phyloP scores from a whole-genome alignment of 164 flowering plant species.

The Pachysandra terminalis region DNA sequence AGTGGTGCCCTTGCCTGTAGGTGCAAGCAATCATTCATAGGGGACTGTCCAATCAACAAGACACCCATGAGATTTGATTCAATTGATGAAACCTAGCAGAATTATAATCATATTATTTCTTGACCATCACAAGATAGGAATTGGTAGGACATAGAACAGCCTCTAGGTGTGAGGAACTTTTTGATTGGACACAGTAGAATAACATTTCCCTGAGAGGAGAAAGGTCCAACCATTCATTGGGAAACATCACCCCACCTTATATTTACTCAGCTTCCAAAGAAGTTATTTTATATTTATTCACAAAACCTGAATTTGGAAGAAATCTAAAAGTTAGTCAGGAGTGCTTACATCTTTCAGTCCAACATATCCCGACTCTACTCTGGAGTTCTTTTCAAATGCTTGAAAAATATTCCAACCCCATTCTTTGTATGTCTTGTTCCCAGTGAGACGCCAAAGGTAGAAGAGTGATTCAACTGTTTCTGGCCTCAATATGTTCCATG shows the following conservation, averaged over 20 bases:
- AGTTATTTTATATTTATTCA: too few species aligned
- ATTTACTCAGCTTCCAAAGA: too few species aligned
- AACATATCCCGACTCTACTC: conserved; percentile 89
- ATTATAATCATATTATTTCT: too few species aligned
- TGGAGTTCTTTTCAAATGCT: conserved; percentile 97
- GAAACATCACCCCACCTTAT: too few species aligned
- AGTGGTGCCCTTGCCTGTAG: background rate
- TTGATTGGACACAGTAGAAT: background rate
- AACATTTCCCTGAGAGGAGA: background rate
- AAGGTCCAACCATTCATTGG: background rate
- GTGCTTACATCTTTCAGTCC: conserved; percentile 93
- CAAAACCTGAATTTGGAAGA: background rate
- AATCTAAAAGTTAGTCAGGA: background rate
- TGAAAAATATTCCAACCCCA: conserved; percentile 99
- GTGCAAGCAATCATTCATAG: too few species aligned
- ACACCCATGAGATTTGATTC: background rate
- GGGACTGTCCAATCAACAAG: too few species aligned
- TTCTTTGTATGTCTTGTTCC: conserved; percentile 92
- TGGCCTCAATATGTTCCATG: conserved; percentile 99
- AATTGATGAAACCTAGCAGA: background rate
- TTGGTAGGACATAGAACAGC: background rate
- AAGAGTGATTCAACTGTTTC: conserved; percentile 97
- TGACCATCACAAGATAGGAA: background rate
- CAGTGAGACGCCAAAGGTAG: conserved; percentile 95
- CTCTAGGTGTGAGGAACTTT: background rate